phyloP scores from a whole-genome alignment of 2,329 filamentous ascomycete genomes.

The Zopfia rhizophila region DNA sequence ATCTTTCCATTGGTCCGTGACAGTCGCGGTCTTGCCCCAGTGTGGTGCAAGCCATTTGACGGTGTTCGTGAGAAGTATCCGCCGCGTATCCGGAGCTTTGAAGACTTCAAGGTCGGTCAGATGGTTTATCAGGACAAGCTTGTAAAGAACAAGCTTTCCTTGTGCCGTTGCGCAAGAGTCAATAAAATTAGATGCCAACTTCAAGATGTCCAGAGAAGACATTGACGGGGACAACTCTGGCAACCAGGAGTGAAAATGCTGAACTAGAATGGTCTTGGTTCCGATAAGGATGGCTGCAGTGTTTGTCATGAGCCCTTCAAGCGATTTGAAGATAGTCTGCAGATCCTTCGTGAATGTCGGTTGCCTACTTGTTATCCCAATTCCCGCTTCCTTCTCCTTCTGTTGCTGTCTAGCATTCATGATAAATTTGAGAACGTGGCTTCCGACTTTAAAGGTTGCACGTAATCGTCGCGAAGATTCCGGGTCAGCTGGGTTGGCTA shows the following conservation, averaged over 20 bases:
- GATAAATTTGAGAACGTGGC: slow-evolving; percentile 93
- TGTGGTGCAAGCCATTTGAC: slow-evolving; percentile 92
- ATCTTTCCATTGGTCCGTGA: slow-evolving; percentile 88
- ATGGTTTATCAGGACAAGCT: slow-evolving; percentile 91
- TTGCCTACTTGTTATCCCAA: slow-evolving; percentile 78
- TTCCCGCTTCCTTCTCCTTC: slow-evolving; percentile 85
- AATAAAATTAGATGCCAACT: slow-evolving; percentile 92
- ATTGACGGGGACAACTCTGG: slow-evolving; percentile 85
- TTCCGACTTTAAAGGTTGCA: slow-evolving; percentile 93
- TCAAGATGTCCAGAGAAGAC: slow-evolving; percentile 83
- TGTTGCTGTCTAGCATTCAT: slow-evolving; percentile 88
- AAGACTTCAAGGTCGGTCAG: slow-evolving; percentile 87
- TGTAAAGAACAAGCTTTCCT: slow-evolving; percentile 91
- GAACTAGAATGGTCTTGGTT: slow-evolving; percentile 92
- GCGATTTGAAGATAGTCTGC: slow-evolving; percentile 85
- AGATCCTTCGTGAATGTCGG: slow-evolving; percentile 85
- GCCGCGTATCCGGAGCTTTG: slow-evolving; percentile 77
- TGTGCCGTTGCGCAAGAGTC: slow-evolving; percentile 88
- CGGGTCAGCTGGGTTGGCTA: slow-evolving; percentile 84
- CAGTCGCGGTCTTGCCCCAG: slow-evolving; percentile 80
- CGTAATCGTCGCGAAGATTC: slow-evolving; percentile 85
- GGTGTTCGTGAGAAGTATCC: slow-evolving; percentile 80
- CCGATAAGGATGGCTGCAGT: slow-evolving; percentile 86
- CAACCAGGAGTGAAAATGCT: slow-evolving; percentile 98
- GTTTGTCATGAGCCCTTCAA: slow-evolving; percentile 91